Conservation (phyloP, 495 filamentous ascomycete genomes). For the Emericellopsis terricola region DNA sequence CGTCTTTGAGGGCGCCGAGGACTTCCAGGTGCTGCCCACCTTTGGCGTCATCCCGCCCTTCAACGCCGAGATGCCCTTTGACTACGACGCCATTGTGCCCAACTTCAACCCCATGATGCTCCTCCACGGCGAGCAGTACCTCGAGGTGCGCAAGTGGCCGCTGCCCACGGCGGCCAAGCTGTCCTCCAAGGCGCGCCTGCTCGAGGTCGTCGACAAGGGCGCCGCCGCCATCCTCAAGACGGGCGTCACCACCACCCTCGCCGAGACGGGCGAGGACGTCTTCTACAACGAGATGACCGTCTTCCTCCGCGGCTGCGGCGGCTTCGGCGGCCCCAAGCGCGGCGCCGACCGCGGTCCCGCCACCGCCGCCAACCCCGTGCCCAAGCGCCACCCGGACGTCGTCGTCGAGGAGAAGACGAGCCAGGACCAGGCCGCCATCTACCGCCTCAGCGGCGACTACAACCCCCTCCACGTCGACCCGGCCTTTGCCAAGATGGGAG, state of each 20-base stretch:
- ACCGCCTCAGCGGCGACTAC: slow-evolving; percentile 82
- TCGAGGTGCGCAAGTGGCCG: slow-evolving; percentile 85
- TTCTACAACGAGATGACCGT: slow-evolving; percentile 93
- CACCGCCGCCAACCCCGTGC: slow-evolving; percentile 61
- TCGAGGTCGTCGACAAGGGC: slow-evolving; percentile 94
- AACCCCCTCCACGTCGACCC: slow-evolving; percentile 90
- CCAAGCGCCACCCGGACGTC: slow-evolving; percentile 57
- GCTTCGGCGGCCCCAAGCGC: slow-evolving; percentile 78
- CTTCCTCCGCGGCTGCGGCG: slow-evolving; percentile 83
- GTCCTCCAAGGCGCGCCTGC: slow-evolving; percentile 64
- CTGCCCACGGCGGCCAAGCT: slow-evolving; percentile 77
- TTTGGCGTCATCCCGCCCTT: slow-evolving; percentile 92
- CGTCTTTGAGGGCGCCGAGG: slow-evolving; percentile 74
- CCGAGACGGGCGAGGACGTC: slow-evolving; percentile 72
- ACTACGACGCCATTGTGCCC: slow-evolving; percentile 66
- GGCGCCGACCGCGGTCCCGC: slow-evolving; percentile 59
- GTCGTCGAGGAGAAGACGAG: slow-evolving; percentile 80
- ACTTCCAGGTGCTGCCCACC: slow-evolving; percentile 85
- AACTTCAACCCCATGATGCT: slow-evolving; percentile 99
- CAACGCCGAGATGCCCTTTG: slow-evolving; percentile 65
- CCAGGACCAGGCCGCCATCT: slow-evolving; percentile 88
- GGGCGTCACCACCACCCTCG: slow-evolving; percentile 57
- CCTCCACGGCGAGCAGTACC: slow-evolving; percentile 96
- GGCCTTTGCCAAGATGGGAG: slow-evolving; percentile 82
- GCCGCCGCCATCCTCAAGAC: slow-evolving; percentile 70